Evolutionary conservation across 805 yeast species (phyloP), one percentile per base, ranked within the genome.

Genomic region (Teunomyces aglyptinius): DNA sequence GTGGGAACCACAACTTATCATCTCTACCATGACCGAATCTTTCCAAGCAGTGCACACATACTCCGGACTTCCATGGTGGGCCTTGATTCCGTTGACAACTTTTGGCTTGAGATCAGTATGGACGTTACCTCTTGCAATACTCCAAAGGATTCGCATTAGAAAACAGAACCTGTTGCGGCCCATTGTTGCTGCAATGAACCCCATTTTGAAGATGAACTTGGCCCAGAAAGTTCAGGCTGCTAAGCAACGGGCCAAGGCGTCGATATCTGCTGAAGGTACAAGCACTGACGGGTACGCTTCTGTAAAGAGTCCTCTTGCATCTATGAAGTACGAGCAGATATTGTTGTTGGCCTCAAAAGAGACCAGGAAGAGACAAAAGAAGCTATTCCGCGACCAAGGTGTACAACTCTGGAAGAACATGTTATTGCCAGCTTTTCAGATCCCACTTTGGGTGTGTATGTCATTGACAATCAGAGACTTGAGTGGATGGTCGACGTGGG

Each of bases 371-470:
- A 73, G 95, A 51, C 95, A 92, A 54, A 82, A 83, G 55, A 62
- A 62, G 42, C 69, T 91, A n/a, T 91, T 86, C 66, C 78, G 77
- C 51, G 75, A 78, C 45, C 74, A 85, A 57, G 70, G 75, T 7
- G 87, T 90, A 44, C 92, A 89, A 58, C 63, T 84, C 48, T 91
- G 95, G 89, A 91, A 90, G 62, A 83, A 86, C 56, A 68, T 82
- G 46, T 56, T 86, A 3, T 69, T 89, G 32, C 97, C 97, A 1
- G 67, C 82, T 0, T 79, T 88, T 13, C 98, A 91, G 60, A 75
- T 92, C 16, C 98, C 98, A 0, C 62, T 91, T 5, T 91, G 97
- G 96, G 75, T 90, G 1, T 73, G 85, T 2, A 73, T 91, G 75
- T 85, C 94, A 10, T 71, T 84, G 53, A 83, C 90, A 1, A 77